Percentiles rank a stretch among this genome's conserved stretches.
Evolutionary conservation across 2,329 filamentous ascomycete genomes (phyloP).

Genomic region (Fusarium nanum): DNA sequence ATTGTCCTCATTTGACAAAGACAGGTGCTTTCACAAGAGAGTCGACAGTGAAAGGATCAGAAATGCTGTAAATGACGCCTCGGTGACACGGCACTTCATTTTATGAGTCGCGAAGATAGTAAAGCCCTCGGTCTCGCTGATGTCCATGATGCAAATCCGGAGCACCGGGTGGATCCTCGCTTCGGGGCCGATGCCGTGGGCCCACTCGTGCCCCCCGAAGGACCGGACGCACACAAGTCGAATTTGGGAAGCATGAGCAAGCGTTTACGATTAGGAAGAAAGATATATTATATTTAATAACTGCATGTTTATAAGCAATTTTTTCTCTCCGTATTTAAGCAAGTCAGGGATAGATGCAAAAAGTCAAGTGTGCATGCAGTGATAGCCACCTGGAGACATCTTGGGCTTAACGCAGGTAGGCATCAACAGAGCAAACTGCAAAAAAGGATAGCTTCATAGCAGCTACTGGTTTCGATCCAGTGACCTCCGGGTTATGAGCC

Average conservation of each 20-base stretch:
- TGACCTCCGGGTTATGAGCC: slow-evolving; percentile 33
- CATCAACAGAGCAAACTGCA: neutral
- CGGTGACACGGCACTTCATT: neutral
- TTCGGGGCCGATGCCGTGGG: neutral
- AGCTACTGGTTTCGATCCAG: slow-evolving; percentile 31
- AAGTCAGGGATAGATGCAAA: neutral
- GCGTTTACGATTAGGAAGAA: neutral
- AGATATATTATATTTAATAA: neutral
- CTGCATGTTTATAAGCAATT: neutral
- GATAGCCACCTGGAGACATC: neutral
- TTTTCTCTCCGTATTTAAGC: neutral
- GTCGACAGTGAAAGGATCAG: rapidly evolving
- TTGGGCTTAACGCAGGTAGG: neutral
- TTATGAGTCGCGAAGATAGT: neutral
- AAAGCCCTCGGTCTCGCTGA: neutral
- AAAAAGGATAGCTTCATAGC: slow-evolving; percentile 20
- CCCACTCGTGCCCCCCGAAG: slow-evolving; percentile 1
- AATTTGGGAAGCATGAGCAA: neutral
- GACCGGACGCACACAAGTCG: slow-evolving; percentile 3
- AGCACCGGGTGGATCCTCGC: neutral
- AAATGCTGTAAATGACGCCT: neutral
- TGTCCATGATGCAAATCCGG: neutral
- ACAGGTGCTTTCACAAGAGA: neutral
- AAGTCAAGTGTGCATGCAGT: neutral
- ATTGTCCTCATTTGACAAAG: neutral